Evolutionary conservation across 805 yeast species (phyloP), one percentile per base, ranked within the genome.

Genomic region (Monosporozyma siamensis): DNA sequence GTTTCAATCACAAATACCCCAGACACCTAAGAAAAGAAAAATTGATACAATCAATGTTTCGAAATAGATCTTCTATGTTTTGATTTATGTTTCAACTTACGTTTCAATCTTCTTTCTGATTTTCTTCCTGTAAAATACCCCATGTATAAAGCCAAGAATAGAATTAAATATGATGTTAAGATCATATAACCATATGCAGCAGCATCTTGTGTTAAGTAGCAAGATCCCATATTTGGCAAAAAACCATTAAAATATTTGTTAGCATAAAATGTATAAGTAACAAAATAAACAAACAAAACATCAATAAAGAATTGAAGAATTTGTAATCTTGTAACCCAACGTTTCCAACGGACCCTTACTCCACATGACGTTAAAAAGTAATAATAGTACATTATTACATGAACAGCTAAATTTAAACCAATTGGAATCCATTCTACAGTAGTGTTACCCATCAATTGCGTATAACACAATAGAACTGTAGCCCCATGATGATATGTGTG

Each of bases 141-240:
- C 63, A 88, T 79, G 78, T 90, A 90, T 75, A 90, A 90, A 41
- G 87, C 80, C 61, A 90, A 85, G 73, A 90, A 90, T 59, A 90
- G 71, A 54, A 90, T 74, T 69, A 90, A 71, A 70, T 90, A 90
- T 42, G 90, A 80, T 45, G 95, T 80, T 66, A 90, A 74, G 59
- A 90, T 83, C 64, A 79, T 70, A 66, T 86, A 86, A 37, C 98
- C 98, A 59, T 78, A 82, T 41, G 80, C 77, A 43, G 97, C 98
- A 47, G 98, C 97, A 53, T 77, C 75, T 68, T 85, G 92, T 45
- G 87, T 80, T 49, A 97, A 97, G 58, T 82, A 75, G 67, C 98
- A 90, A 56, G 80, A 78, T 48, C 95, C 89, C 63, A 58, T 60
- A 68, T 83, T 77, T 43, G 96, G 96, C 59, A 88, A 64, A 46